Base-by-base conservation (phyloP, 805 yeast genomes). In the Spencermartinsiella europaea region DNA sequence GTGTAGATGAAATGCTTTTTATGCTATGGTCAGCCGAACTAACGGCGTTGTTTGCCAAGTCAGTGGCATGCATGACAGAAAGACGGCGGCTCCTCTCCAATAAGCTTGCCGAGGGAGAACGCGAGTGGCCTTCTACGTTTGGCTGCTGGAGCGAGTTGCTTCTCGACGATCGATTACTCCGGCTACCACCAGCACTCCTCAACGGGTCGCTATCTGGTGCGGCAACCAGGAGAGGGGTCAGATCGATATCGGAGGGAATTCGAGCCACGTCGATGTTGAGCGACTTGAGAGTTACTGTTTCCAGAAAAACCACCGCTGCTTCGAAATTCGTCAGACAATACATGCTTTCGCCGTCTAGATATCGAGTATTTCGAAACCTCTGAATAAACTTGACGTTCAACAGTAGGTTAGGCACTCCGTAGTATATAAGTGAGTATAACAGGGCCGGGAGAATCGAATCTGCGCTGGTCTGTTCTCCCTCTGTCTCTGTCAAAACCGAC, bases 251-350 rank as follows among this genome's bases (percentile, higher is more conserved):
- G 7, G 41, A 25, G 10, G 52, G 51, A 27, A 48, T 34, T 22
- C 43, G 42, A 14, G 52, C 35, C 28, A 50, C 39, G 5, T 62
- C 66, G 3, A 60, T 49, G 10, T 63, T 64, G 19, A 69, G 48
- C 3, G 62, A 53, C 4, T 61, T 60, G 31, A 64, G 49, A 15
- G 64, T 60, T 15, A 65, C 54, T 10, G 66, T 56, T 42, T 68
- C 69, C 19, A 70, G 42, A 40, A 70, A 63, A 25, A 61, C 63
- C 8, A 67, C 59, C 5, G 71, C 70, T 2, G 75, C 75, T 46
- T 70, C 75, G 34, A 69, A 56, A 48, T 71, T 70, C 16, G 75
- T 70, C 34, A 70, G 54, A 50, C 73, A 68, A 51, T 71, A 70
- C 33, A 64, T 58, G 5, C 63, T 51, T 44, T 69, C 72, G 17